Evolutionary conservation across 768 basidiomycete genomes (phyloP).

Genomic region (Macrolepiota fuliginosa): DNA sequence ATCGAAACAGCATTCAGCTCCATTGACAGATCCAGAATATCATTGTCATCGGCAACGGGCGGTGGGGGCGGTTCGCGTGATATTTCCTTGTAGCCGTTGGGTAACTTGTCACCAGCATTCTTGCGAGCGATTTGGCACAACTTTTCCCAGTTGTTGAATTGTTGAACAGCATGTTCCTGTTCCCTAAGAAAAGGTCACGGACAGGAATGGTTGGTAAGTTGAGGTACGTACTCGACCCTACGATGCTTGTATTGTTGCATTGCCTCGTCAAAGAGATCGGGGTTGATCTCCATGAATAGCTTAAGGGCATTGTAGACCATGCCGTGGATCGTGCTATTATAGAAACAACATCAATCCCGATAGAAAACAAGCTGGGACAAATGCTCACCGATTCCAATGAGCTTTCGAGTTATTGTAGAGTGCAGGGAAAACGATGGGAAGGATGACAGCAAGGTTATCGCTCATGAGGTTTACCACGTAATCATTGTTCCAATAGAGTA

Average conservation of each 20-base stretch:
- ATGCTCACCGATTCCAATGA: slow-evolving; percentile 94
- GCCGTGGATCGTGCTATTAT: slow-evolving; percentile 92
- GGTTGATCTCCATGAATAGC: slow-evolving; percentile 98
- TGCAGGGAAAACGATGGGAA: slow-evolving; percentile 97
- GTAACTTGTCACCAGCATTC: slow-evolving; percentile 70
- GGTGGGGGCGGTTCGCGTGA: slow-evolving; percentile 76
- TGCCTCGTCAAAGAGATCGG: slow-evolving; percentile 90
- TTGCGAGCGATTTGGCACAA: slow-evolving; percentile 73
- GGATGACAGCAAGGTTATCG: slow-evolving; percentile 83
- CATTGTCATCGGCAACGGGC: slow-evolving; percentile 74
- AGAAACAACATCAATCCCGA: slow-evolving; percentile 9
- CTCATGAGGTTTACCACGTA: slow-evolving; percentile 99
- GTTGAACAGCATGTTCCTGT: slow-evolving; percentile 77
- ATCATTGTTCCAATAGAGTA: slow-evolving; percentile 99
- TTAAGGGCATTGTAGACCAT: slow-evolving; percentile 99
- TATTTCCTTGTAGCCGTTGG: slow-evolving; percentile 66
- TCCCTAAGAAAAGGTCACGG: slow-evolving; percentile 51
- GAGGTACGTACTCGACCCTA: slow-evolving; percentile 68
- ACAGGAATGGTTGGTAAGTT: not conserved
- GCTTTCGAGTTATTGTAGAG: slow-evolving; percentile 94
- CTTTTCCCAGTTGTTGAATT: slow-evolving; percentile 89
- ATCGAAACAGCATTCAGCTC: slow-evolving; percentile 85
- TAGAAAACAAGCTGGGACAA: slow-evolving; percentile 3
- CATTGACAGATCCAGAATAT: slow-evolving; percentile 86
- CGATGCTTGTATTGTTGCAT: slow-evolving; percentile 92